Conservation (phyloP, 140 eudicot genomes). For the Erigeron philadelphicus region DNA sequence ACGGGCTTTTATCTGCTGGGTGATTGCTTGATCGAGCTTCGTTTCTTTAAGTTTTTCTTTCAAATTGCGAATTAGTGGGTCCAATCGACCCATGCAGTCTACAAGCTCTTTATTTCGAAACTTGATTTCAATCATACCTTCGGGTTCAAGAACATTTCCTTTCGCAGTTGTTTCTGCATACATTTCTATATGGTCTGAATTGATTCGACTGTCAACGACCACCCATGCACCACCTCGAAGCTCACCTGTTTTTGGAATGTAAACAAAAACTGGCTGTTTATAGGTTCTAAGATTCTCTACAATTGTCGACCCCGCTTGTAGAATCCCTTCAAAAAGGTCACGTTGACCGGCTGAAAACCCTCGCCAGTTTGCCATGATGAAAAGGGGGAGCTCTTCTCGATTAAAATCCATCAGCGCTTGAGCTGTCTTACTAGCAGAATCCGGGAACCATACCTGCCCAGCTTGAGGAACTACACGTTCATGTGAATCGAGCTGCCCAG, state of each 20-base stretch:
- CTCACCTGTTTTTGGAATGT: constrained; percentile 89
- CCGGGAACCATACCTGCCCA: constrained; percentile 99
- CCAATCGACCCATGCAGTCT: constrained; percentile 84
- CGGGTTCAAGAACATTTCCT: constrained; percentile 97
- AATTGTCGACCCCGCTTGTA: constrained; percentile 94
- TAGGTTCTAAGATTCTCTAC: constrained; percentile 93
- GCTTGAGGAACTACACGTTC: constrained; percentile 99
- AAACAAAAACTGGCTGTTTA: constrained; percentile 83
- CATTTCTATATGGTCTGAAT: constrained; percentile 89
- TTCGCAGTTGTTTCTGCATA: constrained; percentile 85
- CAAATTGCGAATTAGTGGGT: constrained; percentile 50
- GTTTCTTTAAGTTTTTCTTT: constrained; percentile 50
- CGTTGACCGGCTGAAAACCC: constrained; percentile 98
- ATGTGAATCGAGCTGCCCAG: constrained; percentile 98
- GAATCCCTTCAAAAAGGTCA: constrained; percentile 97
- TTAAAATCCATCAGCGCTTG: constrained; percentile 96
- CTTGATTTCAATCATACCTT: constrained; percentile 90
- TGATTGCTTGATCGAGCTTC: constrained; percentile 37
- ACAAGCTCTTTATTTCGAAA: constrained; percentile 62
- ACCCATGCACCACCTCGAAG: constrained; percentile 99
- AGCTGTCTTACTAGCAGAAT: constrained; percentile 93
- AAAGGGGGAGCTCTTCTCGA: constrained; percentile 88
- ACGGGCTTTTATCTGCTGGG: constrained; percentile 62
- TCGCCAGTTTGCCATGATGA: constrained; percentile 96
- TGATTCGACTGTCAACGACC: constrained; percentile 85